phyloP scores from a whole-genome alignment of 257 asterid genomes.

The Solanum dulcamara region DNA sequence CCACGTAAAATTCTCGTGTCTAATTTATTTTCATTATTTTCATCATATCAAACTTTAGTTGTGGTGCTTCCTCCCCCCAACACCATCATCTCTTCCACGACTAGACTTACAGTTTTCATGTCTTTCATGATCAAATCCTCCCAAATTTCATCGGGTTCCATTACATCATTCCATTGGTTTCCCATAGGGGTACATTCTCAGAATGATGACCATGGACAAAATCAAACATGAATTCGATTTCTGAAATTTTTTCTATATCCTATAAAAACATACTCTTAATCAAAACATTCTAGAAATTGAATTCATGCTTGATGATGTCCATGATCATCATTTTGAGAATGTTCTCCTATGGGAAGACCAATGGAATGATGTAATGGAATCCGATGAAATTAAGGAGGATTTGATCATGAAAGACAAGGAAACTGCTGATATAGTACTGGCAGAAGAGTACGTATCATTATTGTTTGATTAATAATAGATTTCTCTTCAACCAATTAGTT shows the following conservation, averaged over 20 bases:
- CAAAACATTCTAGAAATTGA: constrained; percentile 23
- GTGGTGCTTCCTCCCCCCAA: too few species aligned
- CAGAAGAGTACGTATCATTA: constrained; percentile 28
- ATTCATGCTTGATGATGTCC: constrained; percentile 33
- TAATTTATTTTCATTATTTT: too few species aligned
- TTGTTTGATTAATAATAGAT: neutral
- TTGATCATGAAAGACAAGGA: constrained; percentile 36
- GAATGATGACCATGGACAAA: constrained; percentile 23
- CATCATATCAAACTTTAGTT: too few species aligned
- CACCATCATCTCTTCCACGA: constrained; percentile 18
- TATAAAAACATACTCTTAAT: too few species aligned
- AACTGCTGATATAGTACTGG: constrained; percentile 25
- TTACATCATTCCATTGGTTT: constrained; percentile 21
- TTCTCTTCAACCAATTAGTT: too few species aligned
- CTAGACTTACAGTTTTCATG: constrained; percentile 16
- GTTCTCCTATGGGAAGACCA: constrained; percentile 34
- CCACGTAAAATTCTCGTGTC: too few species aligned
- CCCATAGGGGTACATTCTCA: constrained; percentile 25
- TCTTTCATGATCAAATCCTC: constrained; percentile 45
- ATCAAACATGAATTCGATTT: constrained; percentile 39
- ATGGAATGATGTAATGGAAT: constrained; percentile 25
- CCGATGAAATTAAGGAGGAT: constrained; percentile 40
- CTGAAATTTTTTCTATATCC: constrained; percentile 4
- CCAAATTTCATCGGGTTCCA: constrained; percentile 42
- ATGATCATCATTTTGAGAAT: constrained; percentile 16